Evolutionary conservation across 306 rosid species (phyloP).

Genomic region (Erythrophleum fordii): DNA sequence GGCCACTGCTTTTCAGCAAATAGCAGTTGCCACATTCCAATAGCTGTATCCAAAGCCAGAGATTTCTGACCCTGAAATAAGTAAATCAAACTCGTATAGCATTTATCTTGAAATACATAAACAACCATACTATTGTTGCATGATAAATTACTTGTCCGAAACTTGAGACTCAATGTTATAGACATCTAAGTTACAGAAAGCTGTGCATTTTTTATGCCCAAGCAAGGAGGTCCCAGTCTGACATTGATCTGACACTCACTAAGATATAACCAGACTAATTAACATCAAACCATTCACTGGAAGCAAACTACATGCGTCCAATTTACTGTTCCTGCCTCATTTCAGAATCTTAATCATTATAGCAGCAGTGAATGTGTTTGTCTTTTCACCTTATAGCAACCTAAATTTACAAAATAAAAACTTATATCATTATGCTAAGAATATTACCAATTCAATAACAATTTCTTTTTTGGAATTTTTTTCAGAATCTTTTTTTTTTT

Average conservation of each 20-base stretch:
- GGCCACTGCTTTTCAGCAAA: constrained; percentile 99
- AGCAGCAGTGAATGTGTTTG: background rate
- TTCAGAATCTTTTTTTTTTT: background rate
- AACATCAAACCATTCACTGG: constrained; percentile 19
- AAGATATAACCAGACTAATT: constrained; percentile 20
- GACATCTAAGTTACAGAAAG: background rate
- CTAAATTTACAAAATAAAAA: background rate
- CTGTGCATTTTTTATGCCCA: background rate
- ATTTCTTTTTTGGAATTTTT: no score
- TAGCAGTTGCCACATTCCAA: constrained; percentile 99
- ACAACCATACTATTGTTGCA: background rate
- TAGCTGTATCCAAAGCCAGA: constrained; percentile 96
- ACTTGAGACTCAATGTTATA: background rate
- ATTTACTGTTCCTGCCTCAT: constrained; percentile 1
- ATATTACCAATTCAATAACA: no score
- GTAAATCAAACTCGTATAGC: background rate
- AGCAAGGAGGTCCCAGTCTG: background rate
- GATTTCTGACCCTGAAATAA: constrained; percentile 95
- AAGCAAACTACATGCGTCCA: constrained; percentile 4
- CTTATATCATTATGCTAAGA: background rate
- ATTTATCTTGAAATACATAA: background rate
- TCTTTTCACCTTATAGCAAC: background rate
- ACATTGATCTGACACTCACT: constrained; percentile 1
- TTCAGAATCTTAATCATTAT: background rate
- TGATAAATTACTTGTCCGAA: background rate